Evolutionary conservation across 164 flowering plant species (phyloP).

Genomic region (Magnolia kwangsiensis): DNA sequence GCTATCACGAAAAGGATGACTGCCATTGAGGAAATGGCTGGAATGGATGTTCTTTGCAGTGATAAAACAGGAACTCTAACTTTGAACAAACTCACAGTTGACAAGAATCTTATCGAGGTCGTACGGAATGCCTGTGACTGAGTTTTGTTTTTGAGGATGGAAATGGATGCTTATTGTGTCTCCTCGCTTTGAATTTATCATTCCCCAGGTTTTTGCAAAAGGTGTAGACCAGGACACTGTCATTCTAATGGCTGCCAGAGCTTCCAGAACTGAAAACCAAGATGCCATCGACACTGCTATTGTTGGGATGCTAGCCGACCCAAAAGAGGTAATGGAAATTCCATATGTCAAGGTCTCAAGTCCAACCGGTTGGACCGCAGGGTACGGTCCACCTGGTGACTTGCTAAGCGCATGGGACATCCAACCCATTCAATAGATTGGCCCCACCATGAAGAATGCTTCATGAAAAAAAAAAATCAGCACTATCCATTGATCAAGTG

Average conservation of each 20-base stretch:
- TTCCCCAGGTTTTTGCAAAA: slow-evolving; percentile 48
- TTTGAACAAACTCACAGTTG: slow-evolving; percentile 78
- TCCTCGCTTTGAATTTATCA: slow-evolving; percentile 1
- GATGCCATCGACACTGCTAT: slow-evolving; percentile 61
- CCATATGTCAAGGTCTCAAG: neutral
- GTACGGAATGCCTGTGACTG: neutral
- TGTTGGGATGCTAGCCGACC: slow-evolving; percentile 57
- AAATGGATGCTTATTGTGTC: neutral
- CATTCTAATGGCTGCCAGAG: slow-evolving; percentile 56
- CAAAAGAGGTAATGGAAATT: slow-evolving; percentile 55
- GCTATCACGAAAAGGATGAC: slow-evolving; percentile 98
- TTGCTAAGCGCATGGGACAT: no score
- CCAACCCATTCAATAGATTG: no score
- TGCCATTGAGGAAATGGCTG: slow-evolving; percentile 97
- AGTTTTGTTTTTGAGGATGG: neutral
- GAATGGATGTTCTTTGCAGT: slow-evolving; percentile 96
- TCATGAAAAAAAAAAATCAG: no score
- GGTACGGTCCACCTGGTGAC: no score
- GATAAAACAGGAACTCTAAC: slow-evolving; percentile 93
- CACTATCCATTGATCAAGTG: no score
- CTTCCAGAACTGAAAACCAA: slow-evolving; percentile 52
- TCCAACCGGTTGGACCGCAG: no score
- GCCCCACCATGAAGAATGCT: no score
- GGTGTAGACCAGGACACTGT: slow-evolving; percentile 49
- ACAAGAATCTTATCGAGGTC: slow-evolving; percentile 87